A percentile compares a stretch with the other conserved stretches of the same genome.
Evolutionary conservation across 768 basidiomycete genomes (phyloP).

Genomic region (Hirschioporus abietinus): DNA sequence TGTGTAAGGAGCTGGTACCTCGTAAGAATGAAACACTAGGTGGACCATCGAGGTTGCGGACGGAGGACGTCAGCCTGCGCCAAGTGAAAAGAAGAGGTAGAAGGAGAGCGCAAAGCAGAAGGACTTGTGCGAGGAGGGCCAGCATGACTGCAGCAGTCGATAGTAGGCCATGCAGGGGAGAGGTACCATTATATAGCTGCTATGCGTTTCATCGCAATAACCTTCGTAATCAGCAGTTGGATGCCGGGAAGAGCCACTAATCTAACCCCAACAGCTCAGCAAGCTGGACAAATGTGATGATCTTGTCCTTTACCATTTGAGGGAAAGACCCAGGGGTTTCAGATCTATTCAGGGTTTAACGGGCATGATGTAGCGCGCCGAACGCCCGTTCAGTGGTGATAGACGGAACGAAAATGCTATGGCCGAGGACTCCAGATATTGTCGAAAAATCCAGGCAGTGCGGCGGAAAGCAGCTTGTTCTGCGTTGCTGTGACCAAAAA

Average conservation of each 20-base stretch:
- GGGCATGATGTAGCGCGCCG: not conserved
- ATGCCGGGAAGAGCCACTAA: conserved; percentile 1
- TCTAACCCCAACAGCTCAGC: conserved; percentile 1
- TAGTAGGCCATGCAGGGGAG: not conserved
- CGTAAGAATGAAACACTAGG: not conserved
- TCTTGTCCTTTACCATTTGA: not conserved
- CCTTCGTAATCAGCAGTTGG: not conserved
- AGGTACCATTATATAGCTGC: not conserved
- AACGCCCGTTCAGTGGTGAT: conserved; percentile 1
- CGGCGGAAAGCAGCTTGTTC: not conserved
- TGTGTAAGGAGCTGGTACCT: not conserved
- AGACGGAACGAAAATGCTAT: not conserved
- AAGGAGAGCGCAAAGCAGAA: conserved; percentile 1
- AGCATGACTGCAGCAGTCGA: not conserved
- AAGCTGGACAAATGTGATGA: not conserved
- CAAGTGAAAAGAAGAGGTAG: not conserved
- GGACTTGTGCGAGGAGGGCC: conserved; percentile 1
- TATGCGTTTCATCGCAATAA: not conserved
- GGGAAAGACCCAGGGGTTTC: not conserved
- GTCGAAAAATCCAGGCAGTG: not conserved
- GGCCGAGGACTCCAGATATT: not conserved
- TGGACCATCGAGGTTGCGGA: not conserved
- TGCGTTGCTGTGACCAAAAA: not conserved
- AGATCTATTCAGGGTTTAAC: not conserved
- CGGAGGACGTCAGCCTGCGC: conserved; percentile 1